Percentiles rank a stretch among this genome's conserved stretches.
phyloP scores from a whole-genome alignment of 1,284 basidiomycete species.

The Pyrrhoderma noxium region DNA sequence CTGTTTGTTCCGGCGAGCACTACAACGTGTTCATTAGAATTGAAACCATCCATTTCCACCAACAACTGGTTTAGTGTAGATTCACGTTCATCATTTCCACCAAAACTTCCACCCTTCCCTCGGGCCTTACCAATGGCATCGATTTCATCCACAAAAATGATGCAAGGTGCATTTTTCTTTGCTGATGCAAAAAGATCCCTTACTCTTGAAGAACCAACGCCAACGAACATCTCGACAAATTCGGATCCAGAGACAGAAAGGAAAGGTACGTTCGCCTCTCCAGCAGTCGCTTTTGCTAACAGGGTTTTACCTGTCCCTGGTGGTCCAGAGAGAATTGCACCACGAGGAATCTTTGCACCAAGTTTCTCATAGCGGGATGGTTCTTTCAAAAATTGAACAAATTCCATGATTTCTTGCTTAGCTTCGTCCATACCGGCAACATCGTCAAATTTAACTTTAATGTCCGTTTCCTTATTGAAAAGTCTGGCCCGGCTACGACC shows the following conservation, averaged over 20 bases:
- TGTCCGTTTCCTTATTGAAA: conserved; percentile 97
- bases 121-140: conserved; percentile 97
- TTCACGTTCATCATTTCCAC: conserved; percentile 98
- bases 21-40: conserved; percentile 92
- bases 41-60: conserved; percentile 99
- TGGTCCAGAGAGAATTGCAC: conserved; percentile 95
- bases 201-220: conserved; percentile 96
- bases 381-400: conserved; percentile 98
- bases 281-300: conserved; percentile 96
- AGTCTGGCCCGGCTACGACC: conserved; percentile 94
- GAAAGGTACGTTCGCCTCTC: conserved; percentile 96
- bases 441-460: conserved; percentile 91
- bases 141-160: conserved; percentile 98
- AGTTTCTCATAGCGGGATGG: conserved; percentile 92
- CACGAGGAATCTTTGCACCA: conserved; percentile 97
- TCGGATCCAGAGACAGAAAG: conserved; percentile 97
- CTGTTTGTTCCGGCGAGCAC: conserved; percentile 96
- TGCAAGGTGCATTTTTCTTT: conserved; percentile 96
- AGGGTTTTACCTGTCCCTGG: conserved; percentile 99
- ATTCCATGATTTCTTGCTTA: conserved; percentile 99
- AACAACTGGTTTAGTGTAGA: conserved; percentile 96
- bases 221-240: conserved; percentile 99
- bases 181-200: conserved; percentile 96
- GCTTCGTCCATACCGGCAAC: conserved; percentile 99
- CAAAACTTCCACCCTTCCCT: conserved; percentile 82